These are phyloP conservation scores for Serendipita sp. DNA, from an alignment of 768 basidiomycete genomes.

Conservation along the genomic window DNA sequence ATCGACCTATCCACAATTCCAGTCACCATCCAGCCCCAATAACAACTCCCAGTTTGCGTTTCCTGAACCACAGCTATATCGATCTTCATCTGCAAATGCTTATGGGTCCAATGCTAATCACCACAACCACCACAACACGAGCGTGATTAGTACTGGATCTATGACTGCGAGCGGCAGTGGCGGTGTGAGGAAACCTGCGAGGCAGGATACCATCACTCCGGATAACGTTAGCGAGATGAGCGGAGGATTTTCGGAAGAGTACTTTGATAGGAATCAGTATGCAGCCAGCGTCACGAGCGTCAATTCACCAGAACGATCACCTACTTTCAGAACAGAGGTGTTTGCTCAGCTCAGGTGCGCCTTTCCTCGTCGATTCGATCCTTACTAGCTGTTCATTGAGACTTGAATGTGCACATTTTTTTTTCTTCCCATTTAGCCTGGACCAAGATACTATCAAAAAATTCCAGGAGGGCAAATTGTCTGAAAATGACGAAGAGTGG, in stretches of 20 bases:
- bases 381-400: not conserved
- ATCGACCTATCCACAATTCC: not conserved
- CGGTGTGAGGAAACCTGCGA: not conserved
- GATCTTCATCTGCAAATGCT: constrained; percentile 23
- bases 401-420: not conserved
- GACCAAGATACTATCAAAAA: constrained; percentile 22
- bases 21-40: not conserved
- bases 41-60: constrained; percentile 20
- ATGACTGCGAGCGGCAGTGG: not conserved
- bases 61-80: constrained; percentile 37
- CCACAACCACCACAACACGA: not conserved
- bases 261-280: constrained; percentile 2
- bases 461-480: constrained; percentile 51
- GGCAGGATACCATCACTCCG: constrained; percentile 1
- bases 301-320: not conserved
- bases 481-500: constrained; percentile 70
- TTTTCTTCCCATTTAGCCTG: not conserved
- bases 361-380: not conserved
- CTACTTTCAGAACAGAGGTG: not conserved
- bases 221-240: not conserved
- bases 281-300: not conserved
- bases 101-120: not conserved
- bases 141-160: too few relatives aligned
- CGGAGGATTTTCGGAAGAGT: not conserved
- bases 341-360: not conserved